Evolutionary conservation across 2,329 filamentous ascomycete species (phyloP), one percentile per base, ranked within the genome.

Genomic region (Colletotrichum musae): DNA sequence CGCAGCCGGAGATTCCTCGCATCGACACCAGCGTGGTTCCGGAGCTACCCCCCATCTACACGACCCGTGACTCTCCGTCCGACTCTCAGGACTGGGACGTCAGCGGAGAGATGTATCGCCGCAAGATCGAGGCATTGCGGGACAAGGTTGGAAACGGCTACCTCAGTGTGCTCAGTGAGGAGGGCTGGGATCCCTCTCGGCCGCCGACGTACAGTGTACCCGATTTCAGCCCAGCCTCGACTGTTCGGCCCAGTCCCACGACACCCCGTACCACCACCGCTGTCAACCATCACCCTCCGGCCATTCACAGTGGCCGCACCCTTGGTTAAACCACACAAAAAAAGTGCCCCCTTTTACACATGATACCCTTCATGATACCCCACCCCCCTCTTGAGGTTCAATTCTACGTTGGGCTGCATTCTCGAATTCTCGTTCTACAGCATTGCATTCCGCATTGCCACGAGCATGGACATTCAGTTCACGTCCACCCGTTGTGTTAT

Each of bases 91-190:
- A 92, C 68, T 93, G 91, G 88, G 89, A 90, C 69, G 82, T 89
- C 51, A 88, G 89, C 68, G 92, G 92, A 62, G 93, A 96, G 75
- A 84, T 93, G 7, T 98, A 97, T 80, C 90, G 93, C 66, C 93
- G 93, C 78, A 96, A 96, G 80, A 92, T 98, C 63, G 94, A 97
- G 79, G 91, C 93, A 3, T 83, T 98, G 62, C 92, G 94, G 70
- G 92, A 92, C 75, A 94, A 95, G 75, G 91, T 97, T 72, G 95
- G 95, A 39, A 94, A 91, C 74, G 93, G 91, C 45, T 99, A 97
- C 87, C 87, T 99, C 47, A 95, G 91, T 71, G 94, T 93, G 15
- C 84, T 98, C 58, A 92, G 93, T 70, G 95, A 97, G 75, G 93
- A 96, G 78, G 86, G 82, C 50, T 91, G 89, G 88, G 86, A 89